These are phyloP conservation scores for Brettanomyces sp. DNA, from an alignment of 805 yeast genomes.

Conservation along the genomic window DNA sequence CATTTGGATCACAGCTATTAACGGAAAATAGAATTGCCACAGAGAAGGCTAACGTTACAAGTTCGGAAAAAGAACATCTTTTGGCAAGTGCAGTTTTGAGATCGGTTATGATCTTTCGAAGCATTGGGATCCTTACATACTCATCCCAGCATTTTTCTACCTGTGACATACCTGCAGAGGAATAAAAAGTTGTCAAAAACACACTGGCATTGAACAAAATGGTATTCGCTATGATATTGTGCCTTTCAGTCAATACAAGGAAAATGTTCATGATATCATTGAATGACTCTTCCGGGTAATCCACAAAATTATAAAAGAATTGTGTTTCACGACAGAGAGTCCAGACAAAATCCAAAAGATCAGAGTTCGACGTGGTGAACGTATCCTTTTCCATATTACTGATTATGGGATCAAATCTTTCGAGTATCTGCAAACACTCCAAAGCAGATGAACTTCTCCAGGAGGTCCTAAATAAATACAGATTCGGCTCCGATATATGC, in stretches of 20 bases:
- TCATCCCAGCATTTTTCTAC: conserved; percentile 1
- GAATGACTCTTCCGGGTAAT: conserved; percentile 3
- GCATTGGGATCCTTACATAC: background rate
- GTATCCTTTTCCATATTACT: background rate
- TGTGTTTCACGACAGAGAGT: conserved; percentile 1
- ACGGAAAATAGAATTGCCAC: conserved; percentile 3
- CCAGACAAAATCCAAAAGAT: conserved; percentile 5
- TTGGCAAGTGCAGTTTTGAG: background rate
- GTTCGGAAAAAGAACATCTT: conserved; percentile 1
- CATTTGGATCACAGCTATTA: conserved; percentile 1
- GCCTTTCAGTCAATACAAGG: background rate
- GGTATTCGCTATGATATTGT: conserved; percentile 1
- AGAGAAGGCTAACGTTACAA: conserved; percentile 1
- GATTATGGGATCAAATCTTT: conserved; percentile 3
- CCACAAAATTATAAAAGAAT: conserved; percentile 1
- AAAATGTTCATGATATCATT: background rate
- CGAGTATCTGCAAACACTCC: conserved; percentile 2
- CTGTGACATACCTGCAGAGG: background rate
- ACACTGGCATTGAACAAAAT: conserved; percentile 2
- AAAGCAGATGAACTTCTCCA: background rate
- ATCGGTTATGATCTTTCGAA: conserved; percentile 1
- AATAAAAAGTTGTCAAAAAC: conserved; percentile 3
- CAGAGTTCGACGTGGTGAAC: too few species aligned
- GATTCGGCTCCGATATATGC: background rate
- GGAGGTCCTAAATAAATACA: background rate